Percentiles rank a stretch among this genome's conserved stretches.
phyloP scores from a whole-genome alignment of 257 asterid genomes.

The Solanum ossicruentum region DNA sequence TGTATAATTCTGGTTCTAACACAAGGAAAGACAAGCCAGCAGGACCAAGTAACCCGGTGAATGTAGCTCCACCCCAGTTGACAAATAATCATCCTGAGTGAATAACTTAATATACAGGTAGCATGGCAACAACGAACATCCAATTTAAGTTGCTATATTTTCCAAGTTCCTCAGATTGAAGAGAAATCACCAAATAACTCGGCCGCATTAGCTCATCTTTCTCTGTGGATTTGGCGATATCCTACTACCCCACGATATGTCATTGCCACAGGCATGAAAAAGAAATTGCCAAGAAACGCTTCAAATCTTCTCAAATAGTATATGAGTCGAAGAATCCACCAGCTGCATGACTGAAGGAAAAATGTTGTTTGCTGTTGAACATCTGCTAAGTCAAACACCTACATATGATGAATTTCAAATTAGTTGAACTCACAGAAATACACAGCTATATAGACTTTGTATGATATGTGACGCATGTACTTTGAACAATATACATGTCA shows the following conservation, averaged over 20 bases:
- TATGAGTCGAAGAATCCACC: background rate
- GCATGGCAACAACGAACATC: background rate
- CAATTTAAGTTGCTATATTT: background rate
- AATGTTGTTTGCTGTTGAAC: background rate
- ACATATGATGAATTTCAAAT: constrained; percentile 5
- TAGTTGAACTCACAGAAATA: background rate
- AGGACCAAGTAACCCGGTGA: background rate
- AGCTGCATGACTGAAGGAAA: background rate
- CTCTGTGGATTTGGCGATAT: background rate
- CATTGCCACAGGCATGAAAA: background rate
- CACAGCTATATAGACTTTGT: background rate
- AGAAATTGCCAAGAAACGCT: background rate
- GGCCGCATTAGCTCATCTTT: background rate
- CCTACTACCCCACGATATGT: background rate
- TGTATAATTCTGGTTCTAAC: background rate
- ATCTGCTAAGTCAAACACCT: constrained; percentile 23
- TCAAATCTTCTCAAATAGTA: background rate
- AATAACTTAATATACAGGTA: background rate
- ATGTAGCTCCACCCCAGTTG: too few relatives aligned
- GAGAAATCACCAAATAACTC: background rate
- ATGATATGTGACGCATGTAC: background rate
- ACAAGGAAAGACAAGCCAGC: background rate
- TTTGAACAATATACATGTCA: background rate
- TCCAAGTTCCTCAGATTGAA: background rate
- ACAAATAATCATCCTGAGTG: background rate